Percentiles rank a stretch among this genome's conserved stretches.
These are phyloP conservation scores for Fusarium sp. DNA, from an alignment of 2,329 filamentous ascomycete genomes.

Conservation along the genomic window DNA sequence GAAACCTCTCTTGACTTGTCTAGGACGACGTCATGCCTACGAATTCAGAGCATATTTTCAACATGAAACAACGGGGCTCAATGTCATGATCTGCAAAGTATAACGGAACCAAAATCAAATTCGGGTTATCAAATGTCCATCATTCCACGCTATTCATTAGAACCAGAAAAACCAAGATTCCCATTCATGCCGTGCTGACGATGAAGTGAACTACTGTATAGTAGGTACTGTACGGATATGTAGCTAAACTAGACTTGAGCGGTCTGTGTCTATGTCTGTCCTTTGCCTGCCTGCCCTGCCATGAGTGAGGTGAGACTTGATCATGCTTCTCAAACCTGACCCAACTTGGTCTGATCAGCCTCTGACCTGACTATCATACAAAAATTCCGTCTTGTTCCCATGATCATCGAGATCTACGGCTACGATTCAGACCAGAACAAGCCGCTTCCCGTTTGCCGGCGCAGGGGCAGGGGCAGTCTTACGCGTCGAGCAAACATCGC, in stretches of 20 bases:
- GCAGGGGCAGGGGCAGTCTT: constrained; percentile 24
- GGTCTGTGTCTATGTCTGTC: not conserved
- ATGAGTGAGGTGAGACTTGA: not conserved
- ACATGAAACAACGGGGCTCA: constrained; percentile 30
- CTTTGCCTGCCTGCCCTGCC: not conserved
- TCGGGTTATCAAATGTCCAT: constrained; percentile 1
- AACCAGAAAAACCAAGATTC: not conserved
- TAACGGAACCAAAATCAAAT: constrained; percentile 5
- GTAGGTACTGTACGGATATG: not conserved
- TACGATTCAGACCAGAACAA: not conserved
- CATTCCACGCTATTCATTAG: not conserved
- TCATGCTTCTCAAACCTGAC: constrained; percentile 4
- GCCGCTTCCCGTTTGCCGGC: not conserved
- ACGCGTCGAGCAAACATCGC: constrained; percentile 2
- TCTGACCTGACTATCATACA: constrained; percentile 18
- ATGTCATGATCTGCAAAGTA: constrained; percentile 32
- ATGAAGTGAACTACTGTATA: not conserved
- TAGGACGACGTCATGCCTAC: constrained; percentile 33
- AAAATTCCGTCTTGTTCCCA: constrained; percentile 27
- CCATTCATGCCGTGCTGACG: not conserved
- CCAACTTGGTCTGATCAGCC: constrained; percentile 7
- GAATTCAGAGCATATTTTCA: constrained; percentile 3
- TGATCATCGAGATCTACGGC: constrained; percentile 35
- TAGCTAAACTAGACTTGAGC: not conserved
- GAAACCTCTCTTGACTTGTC: not conserved